phyloP scores from a whole-genome alignment of 805 yeast genomes.

The Lipomyces yamadae region DNA sequence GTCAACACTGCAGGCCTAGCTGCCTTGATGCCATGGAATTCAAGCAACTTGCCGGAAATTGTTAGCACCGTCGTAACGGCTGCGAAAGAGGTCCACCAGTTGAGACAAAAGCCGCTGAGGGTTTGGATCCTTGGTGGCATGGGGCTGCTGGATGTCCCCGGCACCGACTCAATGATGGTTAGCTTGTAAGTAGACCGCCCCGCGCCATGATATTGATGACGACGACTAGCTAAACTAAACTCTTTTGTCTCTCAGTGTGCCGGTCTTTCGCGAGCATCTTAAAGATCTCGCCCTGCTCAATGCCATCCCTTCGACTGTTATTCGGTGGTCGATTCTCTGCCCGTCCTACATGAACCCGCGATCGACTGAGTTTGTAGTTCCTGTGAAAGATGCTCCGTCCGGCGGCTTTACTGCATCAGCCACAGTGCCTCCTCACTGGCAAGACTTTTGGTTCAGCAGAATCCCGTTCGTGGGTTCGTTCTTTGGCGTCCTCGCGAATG shows the following conservation, averaged over 20 bases:
- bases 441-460: neutral
- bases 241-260: neutral
- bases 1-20: constrained; percentile 5
- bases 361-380: neutral
- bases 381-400: neutral
- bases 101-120: neutral
- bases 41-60: neutral
- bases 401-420: neutral
- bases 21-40: neutral
- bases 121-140: constrained; percentile 2
- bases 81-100: neutral
- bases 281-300: neutral
- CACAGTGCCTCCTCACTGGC: neutral
- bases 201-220: no score
- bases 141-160: constrained; percentile 3
- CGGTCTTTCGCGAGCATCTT: constrained; percentile 2
- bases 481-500: constrained; percentile 1
- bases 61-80: neutral
- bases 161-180: neutral
- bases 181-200: neutral
- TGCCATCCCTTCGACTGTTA: neutral
- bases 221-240: no score
- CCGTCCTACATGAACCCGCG: neutral
- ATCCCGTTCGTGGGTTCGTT: constrained; percentile 6
- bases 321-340: constrained; percentile 9